These are phyloP conservation scores for Tagetes erecta DNA, from an alignment of 129 eudicot genomes.

Conservation along the genomic window DNA sequence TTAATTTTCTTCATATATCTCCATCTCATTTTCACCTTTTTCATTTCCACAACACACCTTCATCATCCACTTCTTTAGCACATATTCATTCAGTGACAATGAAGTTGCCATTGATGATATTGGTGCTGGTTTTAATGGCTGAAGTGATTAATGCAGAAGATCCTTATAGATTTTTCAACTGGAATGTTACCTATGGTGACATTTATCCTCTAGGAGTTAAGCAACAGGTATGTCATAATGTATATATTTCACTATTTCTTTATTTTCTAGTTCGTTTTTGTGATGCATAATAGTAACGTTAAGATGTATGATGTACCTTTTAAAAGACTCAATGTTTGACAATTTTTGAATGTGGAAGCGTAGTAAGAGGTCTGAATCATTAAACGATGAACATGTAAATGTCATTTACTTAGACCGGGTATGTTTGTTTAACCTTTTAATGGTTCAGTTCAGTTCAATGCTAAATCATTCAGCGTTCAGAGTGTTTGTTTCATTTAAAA, in stretches of 20 bases:
- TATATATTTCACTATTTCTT: neutral
- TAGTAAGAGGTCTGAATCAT: no score
- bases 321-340: no score
- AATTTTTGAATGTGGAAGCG: neutral
- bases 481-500: no score
- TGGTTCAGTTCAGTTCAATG: no score
- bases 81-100: conserved; percentile 18
- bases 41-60: neutral
- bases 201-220: conserved; percentile 69
- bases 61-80: neutral
- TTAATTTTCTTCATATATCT: conserved; percentile 4
- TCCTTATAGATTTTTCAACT: conserved; percentile 53
- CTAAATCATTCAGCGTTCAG: no score
- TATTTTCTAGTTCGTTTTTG: no score
- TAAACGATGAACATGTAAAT: no score
- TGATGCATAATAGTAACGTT: no score
- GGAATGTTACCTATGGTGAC: conserved; percentile 80
- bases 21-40: neutral
- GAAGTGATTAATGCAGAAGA: conserved; percentile 45
- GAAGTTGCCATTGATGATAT: conserved; percentile 22
- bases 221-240: conserved; percentile 47
- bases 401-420: no score
- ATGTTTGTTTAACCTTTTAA: no score
- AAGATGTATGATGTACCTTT: no score
- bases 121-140: conserved; percentile 17